These are phyloP conservation scores for Elaeagnus macrophylla DNA, from an alignment of 306 rosid species.

Conservation along the genomic window DNA sequence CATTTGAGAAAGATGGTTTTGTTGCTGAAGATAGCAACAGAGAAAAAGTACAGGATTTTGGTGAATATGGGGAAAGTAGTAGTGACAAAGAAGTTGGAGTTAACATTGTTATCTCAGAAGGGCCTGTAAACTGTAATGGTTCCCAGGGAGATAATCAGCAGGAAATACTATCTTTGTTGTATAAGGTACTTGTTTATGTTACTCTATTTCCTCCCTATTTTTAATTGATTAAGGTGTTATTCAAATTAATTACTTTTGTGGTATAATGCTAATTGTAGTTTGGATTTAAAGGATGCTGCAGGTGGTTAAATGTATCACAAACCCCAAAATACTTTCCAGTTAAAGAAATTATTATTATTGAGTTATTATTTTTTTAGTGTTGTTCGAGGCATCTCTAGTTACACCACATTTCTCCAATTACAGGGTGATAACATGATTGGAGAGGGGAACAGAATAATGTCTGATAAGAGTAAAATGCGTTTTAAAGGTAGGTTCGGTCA, in stretches of 20 bases:
- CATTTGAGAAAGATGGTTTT: conserved; percentile 18
- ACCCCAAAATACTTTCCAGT: neutral
- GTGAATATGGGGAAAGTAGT: neutral
- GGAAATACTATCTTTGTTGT: conserved; percentile 21
- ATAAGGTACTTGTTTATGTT: conserved; percentile 21
- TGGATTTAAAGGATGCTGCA: neutral
- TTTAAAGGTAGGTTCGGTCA: neutral
- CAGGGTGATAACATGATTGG: conserved; percentile 23
- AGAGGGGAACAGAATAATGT: neutral
- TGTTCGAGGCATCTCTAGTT: neutral
- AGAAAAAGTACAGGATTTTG: conserved; percentile 2
- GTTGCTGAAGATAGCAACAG: conserved; percentile 8
- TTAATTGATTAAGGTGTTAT: neutral
- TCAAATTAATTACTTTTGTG: neutral
- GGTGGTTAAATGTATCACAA: neutral
- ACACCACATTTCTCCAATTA: conserved; percentile 3
- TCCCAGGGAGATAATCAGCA: conserved; percentile 13
- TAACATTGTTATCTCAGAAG: conserved; percentile 5
- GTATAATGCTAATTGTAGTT: neutral
- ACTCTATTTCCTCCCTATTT: conserved; percentile 6
- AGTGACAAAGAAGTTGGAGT: conserved; percentile 14
- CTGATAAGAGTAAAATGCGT: conserved; percentile 2
- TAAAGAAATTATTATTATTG: neutral
- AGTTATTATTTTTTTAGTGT: neutral
- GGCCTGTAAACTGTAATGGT: conserved; percentile 14